Percentiles rank a stretch among this genome's conserved stretches.
These are phyloP conservation scores for Phyllosticta paracitricarpa DNA, from an alignment of 2,329 filamentous ascomycete species.

Conservation along the genomic window DNA sequence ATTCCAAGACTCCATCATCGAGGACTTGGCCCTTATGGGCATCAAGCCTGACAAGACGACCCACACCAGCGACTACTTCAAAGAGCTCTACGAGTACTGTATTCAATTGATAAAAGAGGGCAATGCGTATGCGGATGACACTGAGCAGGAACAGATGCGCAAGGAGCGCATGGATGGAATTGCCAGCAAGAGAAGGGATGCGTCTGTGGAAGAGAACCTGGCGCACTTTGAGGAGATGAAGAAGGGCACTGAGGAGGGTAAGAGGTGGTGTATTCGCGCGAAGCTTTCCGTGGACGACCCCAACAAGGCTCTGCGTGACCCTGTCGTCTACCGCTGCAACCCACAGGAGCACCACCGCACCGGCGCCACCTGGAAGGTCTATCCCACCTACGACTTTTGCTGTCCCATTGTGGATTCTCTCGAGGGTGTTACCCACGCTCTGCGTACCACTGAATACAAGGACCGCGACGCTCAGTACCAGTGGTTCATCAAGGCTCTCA, in stretches of 20 bases:
- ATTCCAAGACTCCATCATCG: constrained; percentile 85
- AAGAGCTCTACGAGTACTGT: constrained; percentile 79
- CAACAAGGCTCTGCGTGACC: constrained; percentile 93
- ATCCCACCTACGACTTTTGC: constrained; percentile 80
- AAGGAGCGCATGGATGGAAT: constrained; percentile 76
- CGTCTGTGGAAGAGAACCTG: constrained; percentile 71
- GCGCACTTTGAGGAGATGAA: constrained; percentile 91
- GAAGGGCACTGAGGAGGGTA: constrained; percentile 65
- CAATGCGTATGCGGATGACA: constrained; percentile 90
- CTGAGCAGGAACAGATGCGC: constrained; percentile 78
- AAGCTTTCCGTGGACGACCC: constrained; percentile 87
- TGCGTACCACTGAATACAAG: constrained; percentile 78
- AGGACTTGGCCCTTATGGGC: constrained; percentile 84
- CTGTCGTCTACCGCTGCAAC: constrained; percentile 95
- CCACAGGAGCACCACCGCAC: constrained; percentile 64
- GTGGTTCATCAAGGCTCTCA: constrained; percentile 69
- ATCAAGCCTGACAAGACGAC: constrained; percentile 79
- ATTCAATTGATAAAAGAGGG: constrained; percentile 77
- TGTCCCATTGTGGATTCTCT: constrained; percentile 72
- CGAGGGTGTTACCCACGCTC: constrained; percentile 74
- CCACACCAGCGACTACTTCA: constrained; percentile 93
- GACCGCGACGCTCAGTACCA: constrained; percentile 80
- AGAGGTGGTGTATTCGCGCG: constrained; percentile 83
- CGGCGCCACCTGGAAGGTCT: constrained; percentile 71
- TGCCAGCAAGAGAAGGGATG: constrained; percentile 69